A percentile compares a stretch with the other conserved stretches of the same genome.
Conservation (phyloP, 768 basidiomycete genomes). For the Kwoniella shandongensis region DNA sequence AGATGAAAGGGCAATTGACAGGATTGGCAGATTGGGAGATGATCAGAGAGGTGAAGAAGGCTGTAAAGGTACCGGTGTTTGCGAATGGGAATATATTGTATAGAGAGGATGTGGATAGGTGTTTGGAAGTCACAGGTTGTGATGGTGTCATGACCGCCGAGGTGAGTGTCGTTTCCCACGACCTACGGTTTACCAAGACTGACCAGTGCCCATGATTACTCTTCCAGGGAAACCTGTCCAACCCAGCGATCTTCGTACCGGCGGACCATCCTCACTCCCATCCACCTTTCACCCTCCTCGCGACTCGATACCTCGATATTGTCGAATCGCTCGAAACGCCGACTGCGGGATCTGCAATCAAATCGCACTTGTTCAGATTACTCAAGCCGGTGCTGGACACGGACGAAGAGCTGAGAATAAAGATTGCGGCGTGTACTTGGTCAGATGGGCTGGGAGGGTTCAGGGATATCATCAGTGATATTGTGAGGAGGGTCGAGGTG, state of each 20-base stretch:
- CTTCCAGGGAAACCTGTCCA: conserved; percentile 78
- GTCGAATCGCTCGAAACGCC: conserved; percentile 68
- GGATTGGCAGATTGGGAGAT: conserved; percentile 86
- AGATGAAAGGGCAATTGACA: conserved; percentile 82
- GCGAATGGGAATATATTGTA: conserved; percentile 95
- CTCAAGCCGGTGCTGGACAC: conserved; percentile 70
- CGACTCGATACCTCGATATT: conserved; percentile 82
- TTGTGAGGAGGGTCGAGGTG: conserved; percentile 64
- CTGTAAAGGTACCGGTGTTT: conserved; percentile 84
- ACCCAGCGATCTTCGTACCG: conserved; percentile 69
- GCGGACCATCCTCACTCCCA: conserved; percentile 41
- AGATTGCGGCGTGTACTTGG: conserved; percentile 56
- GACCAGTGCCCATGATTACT: too few relatives aligned
- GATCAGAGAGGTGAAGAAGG: conserved; percentile 85
- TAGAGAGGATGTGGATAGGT: conserved; percentile 74
- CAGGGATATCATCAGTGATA: conserved; percentile 61
- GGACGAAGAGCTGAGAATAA: conserved; percentile 71
- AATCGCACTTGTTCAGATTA: conserved; percentile 90
- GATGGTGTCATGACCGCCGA: conserved; percentile 93
- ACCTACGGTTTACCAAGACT: too few relatives aligned
- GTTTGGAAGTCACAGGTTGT: conserved; percentile 77
- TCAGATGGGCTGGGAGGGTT: conserved; percentile 56
- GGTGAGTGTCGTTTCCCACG: conserved; percentile 30
- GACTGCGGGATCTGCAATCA: conserved; percentile 73
- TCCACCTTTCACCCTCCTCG: conserved; percentile 60